phyloP scores from a whole-genome alignment of 345 rosid species.

The Sapria himalayana region DNA sequence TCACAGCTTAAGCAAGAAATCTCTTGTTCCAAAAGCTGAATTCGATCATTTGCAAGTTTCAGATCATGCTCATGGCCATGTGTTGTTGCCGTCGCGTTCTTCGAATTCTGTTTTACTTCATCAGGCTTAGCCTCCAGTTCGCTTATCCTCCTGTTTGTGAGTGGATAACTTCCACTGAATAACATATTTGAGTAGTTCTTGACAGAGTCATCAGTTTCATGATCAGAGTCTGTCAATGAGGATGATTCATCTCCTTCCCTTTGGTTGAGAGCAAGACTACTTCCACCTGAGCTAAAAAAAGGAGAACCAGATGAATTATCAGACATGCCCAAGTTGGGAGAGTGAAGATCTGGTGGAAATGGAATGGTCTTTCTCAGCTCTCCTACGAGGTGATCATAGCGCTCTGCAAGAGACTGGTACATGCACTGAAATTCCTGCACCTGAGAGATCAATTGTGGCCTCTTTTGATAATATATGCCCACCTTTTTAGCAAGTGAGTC shows the following conservation, averaged over 20 bases:
- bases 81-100: no score
- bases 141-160: slow-evolving; percentile 18
- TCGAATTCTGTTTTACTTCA: slow-evolving; percentile 24
- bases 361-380: slow-evolving; percentile 38
- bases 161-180: slow-evolving; percentile 26
- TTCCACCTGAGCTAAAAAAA: slow-evolving; percentile 37
- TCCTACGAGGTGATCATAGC: slow-evolving; percentile 62
- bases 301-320: slow-evolving; percentile 22
- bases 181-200: slow-evolving; percentile 30
- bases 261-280: slow-evolving; percentile 24
- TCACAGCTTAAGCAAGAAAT: slow-evolving; percentile 27
- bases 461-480: slow-evolving; percentile 63
- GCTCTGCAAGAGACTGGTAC: slow-evolving; percentile 72
- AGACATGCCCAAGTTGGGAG: slow-evolving; percentile 30
- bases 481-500: slow-evolving; percentile 86
- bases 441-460: slow-evolving; percentile 51
- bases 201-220: slow-evolving; percentile 51
- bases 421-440: slow-evolving; percentile 70
- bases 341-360: slow-evolving; percentile 29
- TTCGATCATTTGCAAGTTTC: slow-evolving; percentile 25
- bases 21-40: slow-evolving; percentile 30
- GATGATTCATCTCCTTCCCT: slow-evolving; percentile 57
- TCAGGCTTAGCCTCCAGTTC: slow-evolving; percentile 46
- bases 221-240: slow-evolving; percentile 44
- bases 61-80: slow-evolving; percentile 41